Evolutionary conservation across 2,329 filamentous ascomycete genomes (phyloP).

Genomic region (Clarireedia hainanense): DNA sequence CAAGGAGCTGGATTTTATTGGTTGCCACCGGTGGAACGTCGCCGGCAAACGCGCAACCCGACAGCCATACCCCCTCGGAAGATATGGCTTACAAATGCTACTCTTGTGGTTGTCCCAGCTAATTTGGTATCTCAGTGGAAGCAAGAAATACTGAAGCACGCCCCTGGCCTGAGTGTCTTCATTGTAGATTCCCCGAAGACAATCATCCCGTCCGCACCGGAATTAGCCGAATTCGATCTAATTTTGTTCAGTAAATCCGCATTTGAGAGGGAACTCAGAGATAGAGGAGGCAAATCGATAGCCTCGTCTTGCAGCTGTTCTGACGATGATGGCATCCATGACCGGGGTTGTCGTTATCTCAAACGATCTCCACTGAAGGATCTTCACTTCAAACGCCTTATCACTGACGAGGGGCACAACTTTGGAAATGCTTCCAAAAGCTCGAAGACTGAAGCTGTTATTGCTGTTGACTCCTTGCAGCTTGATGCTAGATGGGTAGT

Average conservation of each 20-base stretch:
- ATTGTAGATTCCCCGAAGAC: slow-evolving; percentile 47
- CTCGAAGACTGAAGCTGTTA: slow-evolving; percentile 47
- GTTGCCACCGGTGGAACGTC: slow-evolving; percentile 38
- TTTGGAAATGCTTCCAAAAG: slow-evolving; percentile 58
- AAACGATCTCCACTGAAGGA: slow-evolving; percentile 53
- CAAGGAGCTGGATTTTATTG: slow-evolving; percentile 52
- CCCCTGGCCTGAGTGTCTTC: slow-evolving; percentile 56
- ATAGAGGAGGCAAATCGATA: slow-evolving; percentile 30
- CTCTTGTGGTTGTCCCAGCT: slow-evolving; percentile 70
- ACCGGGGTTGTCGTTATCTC: slow-evolving; percentile 36
- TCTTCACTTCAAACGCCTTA: slow-evolving; percentile 78
- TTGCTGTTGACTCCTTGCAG: slow-evolving; percentile 44
- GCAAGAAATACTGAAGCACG: slow-evolving; percentile 73
- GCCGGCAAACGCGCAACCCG: slow-evolving; percentile 33
- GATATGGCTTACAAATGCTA: slow-evolving; percentile 60
- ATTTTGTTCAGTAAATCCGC: slow-evolving; percentile 67
- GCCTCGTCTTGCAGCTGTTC: neutral
- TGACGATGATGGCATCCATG: slow-evolving; percentile 15
- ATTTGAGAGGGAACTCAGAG: slow-evolving; percentile 60
- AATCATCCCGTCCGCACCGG: slow-evolving; percentile 46
- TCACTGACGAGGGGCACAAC: slow-evolving; percentile 87
- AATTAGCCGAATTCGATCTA: slow-evolving; percentile 63
- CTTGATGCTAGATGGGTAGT: slow-evolving; percentile 79
- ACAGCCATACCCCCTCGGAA: slow-evolving; percentile 34
- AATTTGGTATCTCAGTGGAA: slow-evolving; percentile 83